These are phyloP conservation scores for Aspergillus awamori DNA, from an alignment of 2,329 filamentous ascomycete species.

Conservation along the genomic window DNA sequence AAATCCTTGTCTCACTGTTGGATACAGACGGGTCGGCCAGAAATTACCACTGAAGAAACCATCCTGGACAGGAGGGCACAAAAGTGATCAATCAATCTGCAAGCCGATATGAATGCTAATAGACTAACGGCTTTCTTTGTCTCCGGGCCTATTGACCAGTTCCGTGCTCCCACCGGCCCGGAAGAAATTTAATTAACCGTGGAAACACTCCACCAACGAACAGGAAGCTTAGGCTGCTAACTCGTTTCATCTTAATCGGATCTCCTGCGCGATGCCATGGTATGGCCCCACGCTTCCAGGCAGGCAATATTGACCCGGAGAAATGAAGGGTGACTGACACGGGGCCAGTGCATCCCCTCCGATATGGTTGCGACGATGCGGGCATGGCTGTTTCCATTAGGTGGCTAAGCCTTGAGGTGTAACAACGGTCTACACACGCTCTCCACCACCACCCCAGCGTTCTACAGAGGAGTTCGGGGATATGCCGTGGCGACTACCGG, in stretches of 20 bases:
- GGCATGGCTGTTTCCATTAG: constrained; percentile 3
- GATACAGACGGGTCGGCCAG: constrained; percentile 1
- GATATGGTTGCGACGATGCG: not conserved
- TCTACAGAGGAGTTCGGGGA: not conserved
- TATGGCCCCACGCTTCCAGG: constrained; percentile 7
- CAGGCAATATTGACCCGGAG: constrained; percentile 6
- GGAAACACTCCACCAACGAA: constrained; percentile 10
- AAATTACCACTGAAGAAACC: constrained; percentile 1
- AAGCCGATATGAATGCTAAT: constrained; percentile 3
- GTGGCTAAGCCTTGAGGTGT: constrained; percentile 7
- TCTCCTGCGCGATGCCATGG: constrained; percentile 4
- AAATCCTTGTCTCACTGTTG: constrained; percentile 2
- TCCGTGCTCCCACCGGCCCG: constrained; percentile 7
- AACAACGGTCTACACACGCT: not conserved
- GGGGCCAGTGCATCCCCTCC: constrained; percentile 5
- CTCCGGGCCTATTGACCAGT: not conserved
- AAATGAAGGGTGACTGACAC: constrained; percentile 8
- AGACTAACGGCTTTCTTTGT: not conserved
- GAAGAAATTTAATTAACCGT: constrained; percentile 10
- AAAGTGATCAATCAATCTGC: not conserved
- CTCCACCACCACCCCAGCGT: not conserved
- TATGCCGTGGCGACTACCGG: not conserved
- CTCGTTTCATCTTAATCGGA: constrained; percentile 10
- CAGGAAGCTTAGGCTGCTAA: constrained; percentile 8
- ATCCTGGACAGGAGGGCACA: not conserved